Conservation (phyloP, 108 stramenopile species). For the Fragilaria crotonensis region DNA sequence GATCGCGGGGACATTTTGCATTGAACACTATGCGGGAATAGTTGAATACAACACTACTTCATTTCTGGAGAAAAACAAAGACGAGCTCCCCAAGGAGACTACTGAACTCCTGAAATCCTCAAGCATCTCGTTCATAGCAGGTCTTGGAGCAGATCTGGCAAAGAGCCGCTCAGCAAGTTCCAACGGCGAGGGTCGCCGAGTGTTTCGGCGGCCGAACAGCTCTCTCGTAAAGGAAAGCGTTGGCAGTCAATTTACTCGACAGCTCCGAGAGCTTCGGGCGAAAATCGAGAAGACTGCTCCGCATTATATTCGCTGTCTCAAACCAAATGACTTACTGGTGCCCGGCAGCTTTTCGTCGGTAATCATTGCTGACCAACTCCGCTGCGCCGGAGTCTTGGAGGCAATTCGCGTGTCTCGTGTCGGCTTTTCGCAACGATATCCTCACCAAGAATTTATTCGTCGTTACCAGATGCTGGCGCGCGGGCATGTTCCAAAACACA, state of each 20-base stretch:
- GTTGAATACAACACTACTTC: slow-evolving; percentile 68
- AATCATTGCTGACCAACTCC: slow-evolving; percentile 87
- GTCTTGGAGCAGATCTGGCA: slow-evolving; percentile 27
- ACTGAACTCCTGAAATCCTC: slow-evolving; percentile 67
- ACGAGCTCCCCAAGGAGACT: slow-evolving; percentile 80
- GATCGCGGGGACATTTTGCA: slow-evolving; percentile 53
- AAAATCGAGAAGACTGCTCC: slow-evolving; percentile 91
- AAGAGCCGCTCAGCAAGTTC: slow-evolving; percentile 7
- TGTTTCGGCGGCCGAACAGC: slow-evolving; percentile 18
- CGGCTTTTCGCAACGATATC: slow-evolving; percentile 93
- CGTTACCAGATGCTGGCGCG: slow-evolving; percentile 60
- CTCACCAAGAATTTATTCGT: slow-evolving; percentile 74
- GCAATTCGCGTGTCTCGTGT: slow-evolving; percentile 97
- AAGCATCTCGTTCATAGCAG: slow-evolving; percentile 28
- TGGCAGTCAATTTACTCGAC: slow-evolving; percentile 82
- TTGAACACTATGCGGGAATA: slow-evolving; percentile 85
- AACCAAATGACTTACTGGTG: slow-evolving; percentile 91
- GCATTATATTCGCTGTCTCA: slow-evolving; percentile 98
- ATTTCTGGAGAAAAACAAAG: slow-evolving; percentile 90
- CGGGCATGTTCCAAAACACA: neutral
- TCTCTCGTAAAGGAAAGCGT: slow-evolving; percentile 46
- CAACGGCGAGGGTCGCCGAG: slow-evolving; percentile 6
- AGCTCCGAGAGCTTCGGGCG: slow-evolving; percentile 76
- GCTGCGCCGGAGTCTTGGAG: slow-evolving; percentile 97
- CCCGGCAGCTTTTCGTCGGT: slow-evolving; percentile 60